Conservation (phyloP, 2,329 filamentous ascomycete genomes). For the Bipolaris victoriae region DNA sequence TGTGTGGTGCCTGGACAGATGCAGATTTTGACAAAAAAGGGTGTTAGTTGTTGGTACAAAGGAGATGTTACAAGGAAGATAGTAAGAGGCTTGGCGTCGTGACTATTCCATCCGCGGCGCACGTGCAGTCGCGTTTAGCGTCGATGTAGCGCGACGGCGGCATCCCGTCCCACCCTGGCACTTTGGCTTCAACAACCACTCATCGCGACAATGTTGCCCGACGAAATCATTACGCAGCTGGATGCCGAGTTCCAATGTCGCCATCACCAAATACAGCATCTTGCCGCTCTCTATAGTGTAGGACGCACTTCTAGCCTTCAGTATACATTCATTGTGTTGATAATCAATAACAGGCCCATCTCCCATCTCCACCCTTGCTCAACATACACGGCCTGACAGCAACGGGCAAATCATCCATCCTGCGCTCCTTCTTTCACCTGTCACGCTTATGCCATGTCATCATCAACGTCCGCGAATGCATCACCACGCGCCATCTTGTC, state of each 20-base stretch:
- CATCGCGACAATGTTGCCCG: conserved; percentile 44
- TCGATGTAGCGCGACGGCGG: conserved; percentile 21
- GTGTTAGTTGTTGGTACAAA: neutral
- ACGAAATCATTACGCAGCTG: conserved; percentile 45
- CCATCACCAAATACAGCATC: conserved; percentile 55
- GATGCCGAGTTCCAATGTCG: conserved; percentile 51
- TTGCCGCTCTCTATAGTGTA: conserved; percentile 55
- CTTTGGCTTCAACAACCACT: conserved; percentile 2
- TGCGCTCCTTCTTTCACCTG: conserved; percentile 64
- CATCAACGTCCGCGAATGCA: conserved; percentile 74
- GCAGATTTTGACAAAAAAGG: neutral
- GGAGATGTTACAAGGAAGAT: neutral
- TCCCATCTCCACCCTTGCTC: conserved; percentile 75
- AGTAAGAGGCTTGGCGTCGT: neutral
- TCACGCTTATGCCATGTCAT: conserved; percentile 63
- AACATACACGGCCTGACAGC: conserved; percentile 84
- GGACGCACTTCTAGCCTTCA: conserved; percentile 2
- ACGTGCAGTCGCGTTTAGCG: conserved; percentile 32
- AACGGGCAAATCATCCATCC: conserved; percentile 82
- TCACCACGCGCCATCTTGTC: conserved; percentile 77
- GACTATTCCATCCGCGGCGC: conserved; percentile 2
- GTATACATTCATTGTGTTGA: conserved; percentile 20
- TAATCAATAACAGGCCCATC: conserved; percentile 58
- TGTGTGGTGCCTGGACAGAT: neutral
- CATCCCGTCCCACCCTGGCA: neutral